phyloP scores from a whole-genome alignment of 2,329 filamentous ascomycete species.

The Trichocomaceae sp. region DNA sequence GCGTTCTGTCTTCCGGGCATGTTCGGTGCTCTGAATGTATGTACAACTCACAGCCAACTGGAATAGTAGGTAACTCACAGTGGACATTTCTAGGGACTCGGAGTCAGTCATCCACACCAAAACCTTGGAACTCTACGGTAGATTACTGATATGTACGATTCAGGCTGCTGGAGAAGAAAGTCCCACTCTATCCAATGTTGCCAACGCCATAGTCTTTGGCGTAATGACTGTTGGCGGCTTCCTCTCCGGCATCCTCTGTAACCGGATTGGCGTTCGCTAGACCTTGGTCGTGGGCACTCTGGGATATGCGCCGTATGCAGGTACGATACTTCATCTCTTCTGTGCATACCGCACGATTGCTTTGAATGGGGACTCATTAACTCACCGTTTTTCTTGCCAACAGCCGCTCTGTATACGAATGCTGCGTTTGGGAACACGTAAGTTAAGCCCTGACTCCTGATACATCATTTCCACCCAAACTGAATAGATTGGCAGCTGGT shows the following conservation, averaged over 20 bases:
- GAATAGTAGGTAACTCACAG: too few relatives aligned
- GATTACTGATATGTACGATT: background rate
- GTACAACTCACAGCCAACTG: background rate
- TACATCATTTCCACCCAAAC: too few relatives aligned
- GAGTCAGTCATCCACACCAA: background rate
- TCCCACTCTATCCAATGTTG: background rate
- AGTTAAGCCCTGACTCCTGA: background rate
- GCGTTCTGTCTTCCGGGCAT: slow-evolving; percentile 3
- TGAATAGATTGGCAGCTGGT: slow-evolving; percentile 2
- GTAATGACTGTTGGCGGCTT: background rate
- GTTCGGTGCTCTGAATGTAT: slow-evolving; percentile 2
- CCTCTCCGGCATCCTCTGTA: slow-evolving; percentile 4
- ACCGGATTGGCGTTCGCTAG: slow-evolving; percentile 2
- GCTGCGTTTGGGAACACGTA: slow-evolving; percentile 4
- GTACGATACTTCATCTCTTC: background rate
- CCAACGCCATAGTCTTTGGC: slow-evolving; percentile 3
- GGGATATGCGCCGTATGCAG: slow-evolving; percentile 6
- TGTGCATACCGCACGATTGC: background rate
- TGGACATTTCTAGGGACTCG: slow-evolving; percentile 1
- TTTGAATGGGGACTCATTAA: too few relatives aligned
- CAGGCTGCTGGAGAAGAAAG: slow-evolving; percentile 2
- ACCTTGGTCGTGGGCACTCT: slow-evolving; percentile 2
- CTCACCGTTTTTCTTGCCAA: background rate
- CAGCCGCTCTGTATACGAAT: slow-evolving; percentile 5
- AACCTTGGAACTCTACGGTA: background rate